Percentiles rank a stretch among this genome's conserved stretches.
Evolutionary conservation across 2,329 filamentous ascomycete genomes (phyloP).

Genomic region (Epichloe coenophiala): DNA sequence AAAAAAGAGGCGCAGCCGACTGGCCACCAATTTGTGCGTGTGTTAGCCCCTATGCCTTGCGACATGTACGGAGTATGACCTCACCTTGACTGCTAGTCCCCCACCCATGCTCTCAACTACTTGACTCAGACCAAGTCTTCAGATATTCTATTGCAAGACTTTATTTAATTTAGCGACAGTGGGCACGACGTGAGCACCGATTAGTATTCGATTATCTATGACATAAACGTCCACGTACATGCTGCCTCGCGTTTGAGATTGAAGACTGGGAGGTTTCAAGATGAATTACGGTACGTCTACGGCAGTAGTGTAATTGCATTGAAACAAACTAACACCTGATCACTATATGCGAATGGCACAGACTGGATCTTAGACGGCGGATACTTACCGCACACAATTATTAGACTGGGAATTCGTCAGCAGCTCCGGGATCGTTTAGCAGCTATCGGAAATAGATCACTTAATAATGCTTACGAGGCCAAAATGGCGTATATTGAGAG

Average conservation of each 20-base stretch:
- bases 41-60: too few species aligned
- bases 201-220: too few species aligned
- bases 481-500: slow-evolving; percentile 52
- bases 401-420: slow-evolving; percentile 52
- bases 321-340: background rate
- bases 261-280: background rate
- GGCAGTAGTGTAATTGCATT: background rate
- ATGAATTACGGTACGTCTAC: slow-evolving; percentile 3
- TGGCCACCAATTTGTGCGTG: too few species aligned
- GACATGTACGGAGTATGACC: too few species aligned
- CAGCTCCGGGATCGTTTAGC: slow-evolving; percentile 48
- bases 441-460: slow-evolving; percentile 38
- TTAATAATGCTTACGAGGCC: slow-evolving; percentile 37
- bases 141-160: background rate
- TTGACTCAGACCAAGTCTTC: background rate
- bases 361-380: slow-evolving; percentile 51
- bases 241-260: background rate
- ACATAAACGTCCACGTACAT: too few species aligned
- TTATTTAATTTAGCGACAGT: too few species aligned
- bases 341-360: slow-evolving; percentile 6
- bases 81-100: too few species aligned
- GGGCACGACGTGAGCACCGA: too few species aligned
- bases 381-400: slow-evolving; percentile 48
- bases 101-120: background rate
- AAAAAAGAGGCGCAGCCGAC: too few species aligned